Evolutionary conservation across 2,329 filamentous ascomycete genomes (phyloP), one percentile per base, ranked within the genome.

Genomic region (Nemania sp.): DNA sequence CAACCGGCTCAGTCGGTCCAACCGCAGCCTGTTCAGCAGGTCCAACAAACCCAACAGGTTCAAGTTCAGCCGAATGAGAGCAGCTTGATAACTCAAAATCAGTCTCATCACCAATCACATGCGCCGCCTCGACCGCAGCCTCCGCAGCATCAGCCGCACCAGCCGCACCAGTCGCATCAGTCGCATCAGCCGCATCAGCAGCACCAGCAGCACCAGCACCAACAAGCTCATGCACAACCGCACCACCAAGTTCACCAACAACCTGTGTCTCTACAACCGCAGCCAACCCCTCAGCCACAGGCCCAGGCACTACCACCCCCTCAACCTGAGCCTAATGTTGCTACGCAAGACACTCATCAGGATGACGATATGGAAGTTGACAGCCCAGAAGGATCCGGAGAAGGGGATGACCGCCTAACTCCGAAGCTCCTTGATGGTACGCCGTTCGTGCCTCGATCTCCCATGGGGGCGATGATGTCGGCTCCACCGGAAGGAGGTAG

Each of bases 401-500:
- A 83, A 37, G 78, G 77, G 32, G 72, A 75, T n/a, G 75, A 75
- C 55, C 76, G 76, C 15, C 64, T 81, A 35, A 80, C 82, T 11
- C 73, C 77, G 25, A 84, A 82, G 68, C 70, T 83, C 45, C 70
- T 81, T 7, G 80, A 80, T 47, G 81, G 80, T 20, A 73, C 78
- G 2, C 81, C 81, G 3, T 85, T 81, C 64, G 77, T 83, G 10
- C 81, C 81, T 0, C 76, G 80, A 2, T 77, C 82, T 43, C 83
- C 84, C 4, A 80, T 86, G 81, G 84, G 84, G 0, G 73, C 77
- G 20, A 81, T 83, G 77, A 87, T 87, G 84, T 86, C 84, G 3
- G 80, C 84, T 2, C 86, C 86, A 3, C 86, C 86, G 1, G 84
- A 88, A 68, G 86, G 86, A 6, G 84, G 84, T 17, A 87, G 83